Evolutionary conservation across 2,329 filamentous ascomycete genomes (phyloP), one percentile per base, ranked within the genome.

Genomic region (Nigrospora osmanthi): DNA sequence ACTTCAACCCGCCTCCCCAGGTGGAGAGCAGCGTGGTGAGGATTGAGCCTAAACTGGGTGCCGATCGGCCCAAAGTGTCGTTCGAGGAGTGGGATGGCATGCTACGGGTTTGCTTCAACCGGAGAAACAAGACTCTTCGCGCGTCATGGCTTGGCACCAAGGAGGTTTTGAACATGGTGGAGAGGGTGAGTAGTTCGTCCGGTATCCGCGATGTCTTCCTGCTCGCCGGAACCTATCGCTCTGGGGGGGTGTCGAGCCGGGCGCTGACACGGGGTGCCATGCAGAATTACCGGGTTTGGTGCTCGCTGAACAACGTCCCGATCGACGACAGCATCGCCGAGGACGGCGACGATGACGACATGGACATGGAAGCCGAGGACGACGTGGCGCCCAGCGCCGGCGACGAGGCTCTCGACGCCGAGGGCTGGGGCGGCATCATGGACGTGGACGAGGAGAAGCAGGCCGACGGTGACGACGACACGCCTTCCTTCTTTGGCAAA

Each of bases 31-130:
- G 85, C 47, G 90, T 96, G 7, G 89, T 96, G 40, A 79, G 90
- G 48, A 85, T 96, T 53, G 87, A 91, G 60, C 89, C 89, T 17
- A 94, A 96, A 70, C 76, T 79, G 34, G 89, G 89, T 11, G 71
- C 68, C 40, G 79, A 83, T 52, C 72, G 89, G 34, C 91, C 91
- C 43, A 84, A 89, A 54, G 90, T 97, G 52, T 87, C 82, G 61
- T 97, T 91, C 67, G 89, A 94, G 43, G 93, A 97, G 65, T 96
- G 90, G 84, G 91, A 97, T 60, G 90, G 91, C 11, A 73, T 97
- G 60, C 66, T 97, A 49, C 74, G 88, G 42, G 81, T 95, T 35
- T 67, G 64, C 53, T 69, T 73, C 54, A 76, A 76, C 50, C 75
- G 93, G 54, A 93, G 95, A 70, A 97, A 97, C 67, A 89, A 90